These are phyloP conservation scores for Cicer cuneatum DNA, from an alignment of 306 rosid species.

Conservation along the genomic window DNA sequence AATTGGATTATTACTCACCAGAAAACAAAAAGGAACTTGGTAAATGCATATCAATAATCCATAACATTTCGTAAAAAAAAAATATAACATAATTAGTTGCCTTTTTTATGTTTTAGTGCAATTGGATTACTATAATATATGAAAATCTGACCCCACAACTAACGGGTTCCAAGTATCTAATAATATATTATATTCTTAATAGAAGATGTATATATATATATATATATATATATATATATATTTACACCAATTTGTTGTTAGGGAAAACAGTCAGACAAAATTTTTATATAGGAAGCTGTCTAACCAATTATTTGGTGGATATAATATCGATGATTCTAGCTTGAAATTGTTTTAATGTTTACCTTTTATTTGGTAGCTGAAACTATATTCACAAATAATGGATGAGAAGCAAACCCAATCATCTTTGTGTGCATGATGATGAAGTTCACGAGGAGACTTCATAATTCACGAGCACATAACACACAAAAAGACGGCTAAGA, in stretches of 20 bases:
- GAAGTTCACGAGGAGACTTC: slow-evolving; percentile 61
- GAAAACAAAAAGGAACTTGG: too few relatives aligned
- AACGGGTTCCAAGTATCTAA: too few relatives aligned
- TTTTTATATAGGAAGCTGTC: not conserved
- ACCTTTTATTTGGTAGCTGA: slow-evolving; percentile 32
- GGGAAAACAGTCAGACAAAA: slow-evolving; percentile 21
- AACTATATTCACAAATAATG: slow-evolving; percentile 51
- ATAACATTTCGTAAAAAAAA: too few relatives aligned
- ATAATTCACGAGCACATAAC: slow-evolving; percentile 66
- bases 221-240: too few relatives aligned
- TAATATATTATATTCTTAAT: too few relatives aligned
- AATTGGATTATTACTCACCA: too few relatives aligned
- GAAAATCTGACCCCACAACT: too few relatives aligned
- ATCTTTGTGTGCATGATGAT: slow-evolving; percentile 45
- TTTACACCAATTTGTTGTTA: slow-evolving; percentile 16
- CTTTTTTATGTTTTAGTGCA: too few relatives aligned
- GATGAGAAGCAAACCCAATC: slow-evolving; percentile 44
- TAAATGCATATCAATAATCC: too few relatives aligned
- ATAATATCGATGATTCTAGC: slow-evolving; percentile 31
- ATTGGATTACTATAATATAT: too few relatives aligned
- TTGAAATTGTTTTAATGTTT: slow-evolving; percentile 36
- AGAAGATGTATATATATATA: too few relatives aligned
- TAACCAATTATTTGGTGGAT: slow-evolving; percentile 1
- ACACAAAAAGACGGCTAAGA: slow-evolving; percentile 63
- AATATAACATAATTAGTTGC: too few relatives aligned